Conservation (phyloP, 495 filamentous ascomycete genomes). For the Aspergillus carlsbadensis region DNA sequence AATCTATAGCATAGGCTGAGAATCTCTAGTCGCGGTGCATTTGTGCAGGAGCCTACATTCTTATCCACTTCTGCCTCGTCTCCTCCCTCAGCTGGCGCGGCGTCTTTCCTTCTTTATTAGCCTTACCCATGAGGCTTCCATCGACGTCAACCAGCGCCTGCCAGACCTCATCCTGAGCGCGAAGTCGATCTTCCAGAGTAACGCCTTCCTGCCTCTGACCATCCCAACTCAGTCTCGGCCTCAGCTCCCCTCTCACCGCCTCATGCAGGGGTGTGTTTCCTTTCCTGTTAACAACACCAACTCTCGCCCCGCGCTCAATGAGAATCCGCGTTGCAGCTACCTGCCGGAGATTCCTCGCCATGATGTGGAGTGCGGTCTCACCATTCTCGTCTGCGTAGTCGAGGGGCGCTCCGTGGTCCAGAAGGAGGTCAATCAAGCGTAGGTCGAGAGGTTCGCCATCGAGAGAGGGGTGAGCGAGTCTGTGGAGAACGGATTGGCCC, state of each 20-base stretch:
- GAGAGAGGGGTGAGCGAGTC: constrained; percentile 6
- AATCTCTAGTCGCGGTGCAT: too few species aligned
- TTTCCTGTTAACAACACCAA: background rate
- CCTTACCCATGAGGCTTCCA: background rate
- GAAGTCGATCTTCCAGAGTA: background rate
- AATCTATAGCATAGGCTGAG: too few species aligned
- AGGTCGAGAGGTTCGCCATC: constrained; percentile 10
- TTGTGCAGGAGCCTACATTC: background rate
- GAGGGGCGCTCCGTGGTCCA: constrained; percentile 7
- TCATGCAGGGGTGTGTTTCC: constrained; percentile 1
- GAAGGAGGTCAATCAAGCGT: constrained; percentile 10
- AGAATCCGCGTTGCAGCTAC: background rate
- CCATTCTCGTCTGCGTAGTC: background rate
- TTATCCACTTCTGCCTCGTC: background rate
- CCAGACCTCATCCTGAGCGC: background rate
- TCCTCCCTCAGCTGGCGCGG: background rate
- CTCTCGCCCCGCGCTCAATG: background rate
- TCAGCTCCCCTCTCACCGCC: background rate
- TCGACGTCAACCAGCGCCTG: background rate
- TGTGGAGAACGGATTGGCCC: constrained; percentile 17
- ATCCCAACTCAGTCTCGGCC: background rate
- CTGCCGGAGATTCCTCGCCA: background rate
- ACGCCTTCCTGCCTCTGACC: background rate
- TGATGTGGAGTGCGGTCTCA: background rate
- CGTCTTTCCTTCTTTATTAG: constrained; percentile 1